A percentile compares a stretch with the other conserved stretches of the same genome.
These are phyloP conservation scores for Thamnidium elegans DNA, from an alignment of 192 early-diverging fungal species.

Conservation along the genomic window DNA sequence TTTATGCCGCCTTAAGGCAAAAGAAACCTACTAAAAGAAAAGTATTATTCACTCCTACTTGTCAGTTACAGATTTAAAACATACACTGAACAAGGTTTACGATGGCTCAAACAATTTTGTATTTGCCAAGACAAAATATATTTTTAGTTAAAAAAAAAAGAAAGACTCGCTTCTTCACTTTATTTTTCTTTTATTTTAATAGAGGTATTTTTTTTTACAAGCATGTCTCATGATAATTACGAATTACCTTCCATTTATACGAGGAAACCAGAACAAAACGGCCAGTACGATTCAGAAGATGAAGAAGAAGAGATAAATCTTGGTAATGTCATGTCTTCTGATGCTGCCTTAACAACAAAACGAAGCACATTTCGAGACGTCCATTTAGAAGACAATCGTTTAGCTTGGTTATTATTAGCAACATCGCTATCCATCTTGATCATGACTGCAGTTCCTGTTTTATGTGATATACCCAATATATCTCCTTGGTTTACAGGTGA, in stretches of 20 bases:
- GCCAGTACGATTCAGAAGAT: not conserved
- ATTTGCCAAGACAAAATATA: no score
- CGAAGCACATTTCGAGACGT: slow-evolving; percentile 8
- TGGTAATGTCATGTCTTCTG: not conserved
- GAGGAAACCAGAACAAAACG: not conserved
- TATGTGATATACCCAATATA: slow-evolving; percentile 22
- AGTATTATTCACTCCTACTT: no score
- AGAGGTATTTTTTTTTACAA: not conserved
- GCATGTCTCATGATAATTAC: slow-evolving; percentile 18
- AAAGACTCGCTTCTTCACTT: not conserved
- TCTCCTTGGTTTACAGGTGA: slow-evolving; percentile 36
- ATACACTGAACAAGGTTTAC: no score
- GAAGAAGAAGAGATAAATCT: slow-evolving; percentile 4
- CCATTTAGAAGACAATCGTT: slow-evolving; percentile 6
- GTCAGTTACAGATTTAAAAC: no score
- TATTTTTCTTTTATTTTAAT: not conserved
- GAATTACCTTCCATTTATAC: slow-evolving; percentile 13
- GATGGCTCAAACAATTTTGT: no score
- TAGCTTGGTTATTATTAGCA: slow-evolving; percentile 25
- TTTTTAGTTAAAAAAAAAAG: not conserved
- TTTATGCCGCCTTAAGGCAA: no score
- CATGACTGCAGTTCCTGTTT: slow-evolving; percentile 30
- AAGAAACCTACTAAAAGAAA: no score
- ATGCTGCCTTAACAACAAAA: no score
- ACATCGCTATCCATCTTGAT: slow-evolving; percentile 29